Evolutionary conservation across 1,284 basidiomycete species (phyloP), one percentile per base, ranked within the genome.

Genomic region (Mycocalia duriaeana): DNA sequence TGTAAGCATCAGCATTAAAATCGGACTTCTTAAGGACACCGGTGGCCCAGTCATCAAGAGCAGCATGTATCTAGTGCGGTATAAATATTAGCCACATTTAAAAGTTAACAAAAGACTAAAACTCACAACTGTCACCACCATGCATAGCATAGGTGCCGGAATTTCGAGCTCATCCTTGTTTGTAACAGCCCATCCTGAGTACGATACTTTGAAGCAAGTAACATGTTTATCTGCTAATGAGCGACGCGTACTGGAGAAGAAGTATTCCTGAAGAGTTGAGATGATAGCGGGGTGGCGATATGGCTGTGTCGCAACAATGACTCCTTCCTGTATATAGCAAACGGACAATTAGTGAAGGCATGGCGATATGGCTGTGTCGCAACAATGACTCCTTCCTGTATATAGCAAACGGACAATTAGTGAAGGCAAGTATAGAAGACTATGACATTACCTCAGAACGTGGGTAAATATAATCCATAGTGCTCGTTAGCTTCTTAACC

Each of bases 1-100:
- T 41, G 23, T 54, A 52, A 9, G 25, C 18, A 23, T 54, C 48
- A 11, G 53, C 42, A 25, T 48, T 50, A 44, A 54, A 54, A 9
- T 52, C 44, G 9, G 44, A 23, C 34, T 42, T 48, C 43, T 50
- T 49, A n/a, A 25, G 37, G 16, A 23, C 38, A 4, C 50, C 44
- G 20, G 24, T 23, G 22, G 26, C 45, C 50, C 48, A 54, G 22
- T 54, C 53, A 26, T 54, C 40, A 2, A 54, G 34, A 1, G 50
- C 28, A 3, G 48, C 26, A 20, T 50, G 42, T 5, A 43, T 19
- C 53, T 54, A 31, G 28, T 31, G 8, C 8, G 28, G n/a, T 31
- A 31, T n/a, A 31, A 31, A 31, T 31, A n/a, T 8, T 8, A n/a
- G 28, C n/a, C 28, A 31, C 8, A 31, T 8, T 8, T 31, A n/a